phyloP scores from a whole-genome alignment of 768 basidiomycete species.

The Boletus sp. region DNA sequence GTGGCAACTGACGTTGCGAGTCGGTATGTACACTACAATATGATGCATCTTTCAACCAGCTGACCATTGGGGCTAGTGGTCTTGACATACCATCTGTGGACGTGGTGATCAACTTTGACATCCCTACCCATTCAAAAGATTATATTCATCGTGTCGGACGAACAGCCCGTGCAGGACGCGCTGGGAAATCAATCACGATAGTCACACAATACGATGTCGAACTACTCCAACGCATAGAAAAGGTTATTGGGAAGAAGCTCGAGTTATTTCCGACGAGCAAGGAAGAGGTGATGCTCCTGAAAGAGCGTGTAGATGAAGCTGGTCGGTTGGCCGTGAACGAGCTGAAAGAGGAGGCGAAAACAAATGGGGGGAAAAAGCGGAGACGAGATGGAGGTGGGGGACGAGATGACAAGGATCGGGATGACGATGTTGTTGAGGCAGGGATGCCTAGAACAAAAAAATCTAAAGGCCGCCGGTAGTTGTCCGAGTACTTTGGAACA shows the following conservation, averaged over 20 bases:
- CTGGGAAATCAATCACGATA: conserved; percentile 95
- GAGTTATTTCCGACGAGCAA: conserved; percentile 82
- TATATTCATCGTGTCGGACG: conserved; percentile 98
- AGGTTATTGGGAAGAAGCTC: conserved; percentile 90
- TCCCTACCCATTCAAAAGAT: conserved; percentile 97
- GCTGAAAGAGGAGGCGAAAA: conserved; percentile 70
- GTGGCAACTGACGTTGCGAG: conserved; percentile 97
- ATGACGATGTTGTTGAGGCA: conserved; percentile 90
- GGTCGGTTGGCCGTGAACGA: conserved; percentile 73
- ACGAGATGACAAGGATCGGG: conserved; percentile 80
- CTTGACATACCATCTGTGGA: conserved; percentile 96
- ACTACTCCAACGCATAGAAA: conserved; percentile 91
- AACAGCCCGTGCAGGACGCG: conserved; percentile 95
- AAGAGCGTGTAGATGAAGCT: conserved; percentile 89
- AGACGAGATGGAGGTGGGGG: conserved; percentile 47
- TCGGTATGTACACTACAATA: conserved; percentile 49
- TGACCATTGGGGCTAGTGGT: conserved; percentile 50
- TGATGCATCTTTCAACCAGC: not conserved
- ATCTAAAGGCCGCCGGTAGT: conserved; percentile 45
- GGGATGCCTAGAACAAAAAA: conserved; percentile 75
- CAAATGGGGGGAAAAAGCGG: conserved; percentile 50
- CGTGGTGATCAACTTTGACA: conserved; percentile 96
- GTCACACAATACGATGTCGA: conserved; percentile 99
- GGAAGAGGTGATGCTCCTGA: conserved; percentile 83
- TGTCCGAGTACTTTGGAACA: not conserved